phyloP scores from a whole-genome alignment of 2,329 filamentous ascomycete species.

The Ophiostoma tasmaniense region DNA sequence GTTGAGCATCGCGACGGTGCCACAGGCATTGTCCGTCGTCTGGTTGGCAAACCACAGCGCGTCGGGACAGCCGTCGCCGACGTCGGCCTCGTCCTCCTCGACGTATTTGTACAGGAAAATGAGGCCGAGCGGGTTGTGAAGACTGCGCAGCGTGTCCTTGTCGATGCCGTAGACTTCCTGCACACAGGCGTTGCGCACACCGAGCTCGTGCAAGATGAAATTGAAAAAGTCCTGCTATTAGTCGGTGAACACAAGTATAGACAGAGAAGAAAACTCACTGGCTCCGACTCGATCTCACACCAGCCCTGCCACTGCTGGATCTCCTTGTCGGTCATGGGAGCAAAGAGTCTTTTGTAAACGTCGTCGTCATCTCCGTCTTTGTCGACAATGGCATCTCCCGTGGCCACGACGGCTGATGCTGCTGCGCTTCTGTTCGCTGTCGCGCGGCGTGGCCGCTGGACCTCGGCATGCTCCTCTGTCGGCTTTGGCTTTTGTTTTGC shows the following conservation, averaged over 20 bases:
- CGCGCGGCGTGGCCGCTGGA: constrained; percentile 5
- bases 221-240: constrained; percentile 64
- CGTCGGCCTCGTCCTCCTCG: constrained; percentile 42
- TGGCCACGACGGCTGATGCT: constrained; percentile 8
- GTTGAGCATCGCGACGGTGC: constrained; percentile 85
- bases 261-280: constrained; percentile 39
- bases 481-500: neutral
- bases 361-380: constrained; percentile 10
- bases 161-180: constrained; percentile 72
- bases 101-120: constrained; percentile 77
- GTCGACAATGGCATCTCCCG: constrained; percentile 7
- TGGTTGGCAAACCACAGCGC: constrained; percentile 90
- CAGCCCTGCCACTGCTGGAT: constrained; percentile 60
- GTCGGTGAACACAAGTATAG: neutral
- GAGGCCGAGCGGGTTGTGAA: constrained; percentile 68
- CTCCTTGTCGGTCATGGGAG: constrained; percentile 43
- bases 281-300: constrained; percentile 84
- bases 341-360: constrained; percentile 30
- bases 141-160: constrained; percentile 49
- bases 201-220: constrained; percentile 69
- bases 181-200: constrained; percentile 63
- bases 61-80: constrained; percentile 46
- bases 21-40: constrained; percentile 79
- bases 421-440: constrained; percentile 13
- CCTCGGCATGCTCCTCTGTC: neutral